These are phyloP conservation scores for Mucor saturninus DNA, from an alignment of 371 early-diverging fungal genomes.

Conservation along the genomic window DNA sequence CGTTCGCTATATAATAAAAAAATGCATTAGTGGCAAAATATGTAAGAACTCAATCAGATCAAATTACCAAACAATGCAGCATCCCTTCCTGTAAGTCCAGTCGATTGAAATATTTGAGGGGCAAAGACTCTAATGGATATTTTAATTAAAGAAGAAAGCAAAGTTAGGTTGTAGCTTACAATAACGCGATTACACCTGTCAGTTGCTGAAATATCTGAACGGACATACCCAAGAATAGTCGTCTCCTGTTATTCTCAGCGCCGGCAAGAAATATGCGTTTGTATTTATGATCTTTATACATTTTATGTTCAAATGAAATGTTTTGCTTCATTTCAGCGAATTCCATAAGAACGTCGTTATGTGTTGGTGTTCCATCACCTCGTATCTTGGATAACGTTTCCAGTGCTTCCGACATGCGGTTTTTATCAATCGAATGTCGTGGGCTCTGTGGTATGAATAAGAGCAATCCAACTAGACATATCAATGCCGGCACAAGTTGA, in stretches of 20 bases:
- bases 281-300: constrained; percentile 52
- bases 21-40: not conserved
- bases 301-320: constrained; percentile 71
- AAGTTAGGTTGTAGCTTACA: constrained; percentile 48
- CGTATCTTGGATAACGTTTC: constrained; percentile 54
- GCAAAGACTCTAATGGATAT: constrained; percentile 57
- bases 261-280: constrained; percentile 35
- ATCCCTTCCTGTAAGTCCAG: constrained; percentile 58
- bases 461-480: constrained; percentile 32
- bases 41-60: not conserved
- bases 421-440: constrained; percentile 64
- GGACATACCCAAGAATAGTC: constrained; percentile 71
- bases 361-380: constrained; percentile 43
- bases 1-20: constrained; percentile 54
- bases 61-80: constrained; percentile 54
- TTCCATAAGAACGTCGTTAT: constrained; percentile 60
- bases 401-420: constrained; percentile 57
- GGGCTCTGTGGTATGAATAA: constrained; percentile 59
- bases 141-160: not conserved
- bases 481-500: constrained; percentile 41
- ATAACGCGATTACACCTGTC: constrained; percentile 75
- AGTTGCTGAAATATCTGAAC: constrained; percentile 80
- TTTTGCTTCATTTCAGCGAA: constrained; percentile 74
- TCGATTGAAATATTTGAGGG: constrained; percentile 68
- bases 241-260: constrained; percentile 58